Evolutionary conservation across 2,329 filamentous ascomycete species (phyloP), one percentile per base, ranked within the genome.

Genomic region (Talaromyces funiculosus): DNA sequence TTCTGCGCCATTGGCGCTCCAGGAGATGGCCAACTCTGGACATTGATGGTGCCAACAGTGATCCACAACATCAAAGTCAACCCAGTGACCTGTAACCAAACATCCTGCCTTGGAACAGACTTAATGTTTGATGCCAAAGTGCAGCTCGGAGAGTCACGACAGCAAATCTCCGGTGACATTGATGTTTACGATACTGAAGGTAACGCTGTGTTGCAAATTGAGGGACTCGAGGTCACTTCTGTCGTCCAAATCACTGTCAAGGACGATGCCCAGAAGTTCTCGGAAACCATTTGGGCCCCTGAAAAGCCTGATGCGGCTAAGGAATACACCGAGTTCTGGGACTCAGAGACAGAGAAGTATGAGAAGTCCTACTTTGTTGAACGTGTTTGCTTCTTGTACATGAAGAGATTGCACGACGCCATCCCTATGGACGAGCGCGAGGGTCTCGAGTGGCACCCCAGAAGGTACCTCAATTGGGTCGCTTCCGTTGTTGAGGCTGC

Each of bases 1-100:
- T 35, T 64, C 66, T 16, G 67, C 67, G 65, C 61, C 65, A 10
- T 66, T 66, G 37, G 31, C 35, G 35, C 20, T 18, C 61, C 61
- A 31, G 67, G 65, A 0, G 68, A 70, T 57, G 67, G 68, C 12
- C 45, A 51, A 20, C 45, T 51, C 45, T 51, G 45, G 45, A 51
- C 45, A 14, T 20, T 51, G 24, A 51, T 51, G 45, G 45, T 51
- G 4, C 45, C 45, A 22, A 51, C 45, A 9, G 45, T 51, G 4
- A 51, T 51, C 22, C 22, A 24, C 31, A 51, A 51, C n/a, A 51
- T 51, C 20, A 51, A 51, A 20, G 45, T 51, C 45, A 51, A 51
- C 18, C 45, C 45, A 31, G 7, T 51, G 9, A 51, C 45, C 3
- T 51, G 45, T 51, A 51, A 51, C 45, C 22, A 51, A 8, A 51